Evolutionary conservation across 108 stramenopile species (phyloP).

Genomic region (Cyclotella distinguenda): DNA sequence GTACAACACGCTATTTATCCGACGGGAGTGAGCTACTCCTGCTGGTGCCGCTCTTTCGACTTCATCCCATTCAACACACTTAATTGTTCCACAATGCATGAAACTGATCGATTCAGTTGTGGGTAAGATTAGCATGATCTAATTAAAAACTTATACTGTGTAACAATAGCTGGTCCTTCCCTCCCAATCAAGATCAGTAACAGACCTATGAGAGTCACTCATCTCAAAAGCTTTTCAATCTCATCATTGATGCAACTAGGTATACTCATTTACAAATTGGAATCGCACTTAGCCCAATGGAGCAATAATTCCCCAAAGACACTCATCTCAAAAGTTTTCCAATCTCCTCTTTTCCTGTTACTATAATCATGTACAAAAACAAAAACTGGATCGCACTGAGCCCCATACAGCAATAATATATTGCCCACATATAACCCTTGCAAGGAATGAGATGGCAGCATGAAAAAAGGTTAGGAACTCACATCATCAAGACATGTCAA

Average conservation of each 20-base stretch:
- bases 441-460: too few species aligned
- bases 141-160: background rate
- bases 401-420: constrained; percentile 49
- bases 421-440: constrained; percentile 50
- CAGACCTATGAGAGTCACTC: constrained; percentile 1
- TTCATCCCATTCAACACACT: too few species aligned
- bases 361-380: constrained; percentile 73
- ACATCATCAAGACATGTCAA: too few species aligned
- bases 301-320: background rate
- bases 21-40: too few species aligned
- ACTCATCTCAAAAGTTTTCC: constrained; percentile 32
- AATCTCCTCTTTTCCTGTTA: constrained; percentile 66
- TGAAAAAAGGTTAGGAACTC: too few species aligned
- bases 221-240: constrained; percentile 43
- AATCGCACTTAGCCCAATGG: background rate
- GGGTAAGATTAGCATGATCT: too few species aligned
- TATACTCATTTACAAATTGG: background rate
- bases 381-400: constrained; percentile 68
- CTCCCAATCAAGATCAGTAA: too few species aligned
- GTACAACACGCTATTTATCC: too few species aligned
- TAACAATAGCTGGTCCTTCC: background rate
- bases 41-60: too few species aligned
- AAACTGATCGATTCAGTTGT: background rate
- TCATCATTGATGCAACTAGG: too few species aligned
- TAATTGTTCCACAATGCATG: background rate